Evolutionary conservation across 306 rosid species (phyloP), one percentile per base, ranked within the genome.

Genomic region (Vigna trinervia): DNA sequence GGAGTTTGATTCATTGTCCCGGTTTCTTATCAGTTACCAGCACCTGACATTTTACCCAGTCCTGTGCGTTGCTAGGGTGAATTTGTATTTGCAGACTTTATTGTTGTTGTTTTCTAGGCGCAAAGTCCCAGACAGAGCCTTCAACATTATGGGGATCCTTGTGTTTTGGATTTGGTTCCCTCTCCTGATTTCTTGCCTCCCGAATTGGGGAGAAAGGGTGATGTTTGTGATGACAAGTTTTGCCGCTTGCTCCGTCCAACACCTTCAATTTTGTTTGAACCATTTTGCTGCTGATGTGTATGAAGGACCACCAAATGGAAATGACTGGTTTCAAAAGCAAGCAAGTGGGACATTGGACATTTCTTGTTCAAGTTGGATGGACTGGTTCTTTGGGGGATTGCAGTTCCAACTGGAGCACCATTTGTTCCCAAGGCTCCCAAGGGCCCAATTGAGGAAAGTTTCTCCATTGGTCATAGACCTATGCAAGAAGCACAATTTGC

Each of bases 81-180:
- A 93, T 77, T 60, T 93, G 64, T 93, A 85, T 63, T 69, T 91
- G 3, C 98, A 93, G 69, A 89, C 98, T 0, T 63, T 91, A 57
- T 54, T 93, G 75, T 70, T 93, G 5, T 62, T 93, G 83, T 81
- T 81, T 15, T 86, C 91, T 5, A 75, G 77, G 54, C 69, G 93
- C 5, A 71, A 41, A 0, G 86, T 93, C 20, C 93, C 92, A 1
- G 85, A 93, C 36, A 89, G 98, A 65, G 85, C 82, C 1, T 56
- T 81, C 65, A 91, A 93, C 86, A 87, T 93, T 8, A 1, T 83
- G 46, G 98, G 97, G 14, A 71, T 88, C 5, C 68, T 82, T 14
- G 92, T 93, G 32, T 93, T 89, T 70, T 93, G 98, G 98, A 86
- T 81, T 41, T 91, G 98, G 98, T 91, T 88, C 71, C 97, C 97